Evolutionary conservation across 2,329 filamentous ascomycete genomes (phyloP).

Genomic region (Drechslerella coelobrocha): DNA sequence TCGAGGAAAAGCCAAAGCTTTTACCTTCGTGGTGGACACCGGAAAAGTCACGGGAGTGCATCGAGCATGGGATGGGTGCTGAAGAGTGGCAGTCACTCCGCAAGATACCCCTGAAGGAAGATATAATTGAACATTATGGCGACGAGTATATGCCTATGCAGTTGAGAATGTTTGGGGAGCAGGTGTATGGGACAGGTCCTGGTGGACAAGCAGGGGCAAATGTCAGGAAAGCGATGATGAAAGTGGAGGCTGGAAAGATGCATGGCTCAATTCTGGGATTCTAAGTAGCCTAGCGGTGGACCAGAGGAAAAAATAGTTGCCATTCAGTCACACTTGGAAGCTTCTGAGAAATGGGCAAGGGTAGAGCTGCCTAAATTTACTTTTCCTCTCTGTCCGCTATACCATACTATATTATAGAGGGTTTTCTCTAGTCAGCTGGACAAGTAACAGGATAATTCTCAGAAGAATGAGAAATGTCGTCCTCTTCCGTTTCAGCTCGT

Average conservation of each 20-base stretch:
- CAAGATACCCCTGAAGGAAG: conserved; percentile 56
- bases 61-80: conserved; percentile 56
- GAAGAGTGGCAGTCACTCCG: conserved; percentile 56
- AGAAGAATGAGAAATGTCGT: no score
- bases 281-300: no score
- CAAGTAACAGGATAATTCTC: no score
- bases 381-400: no score
- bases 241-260: conserved; percentile 2
- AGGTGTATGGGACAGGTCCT: conserved; percentile 56
- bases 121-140: conserved; percentile 60
- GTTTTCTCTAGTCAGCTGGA: no score
- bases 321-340: no score
- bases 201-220: conserved; percentile 55
- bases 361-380: no score
- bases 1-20: conserved; percentile 54
- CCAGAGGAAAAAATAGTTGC: no score
- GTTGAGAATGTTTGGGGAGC: conserved; percentile 62
- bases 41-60: conserved; percentile 59
- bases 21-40: conserved; percentile 62
- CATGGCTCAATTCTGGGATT: not conserved
- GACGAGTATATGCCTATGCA: conserved; percentile 62
- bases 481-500: no score
- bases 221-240: conserved; percentile 52
- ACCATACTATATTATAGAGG: no score
- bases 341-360: no score